These are phyloP conservation scores for Colletotrichum zoysiae DNA, from an alignment of 2,329 filamentous ascomycete genomes.

Conservation along the genomic window DNA sequence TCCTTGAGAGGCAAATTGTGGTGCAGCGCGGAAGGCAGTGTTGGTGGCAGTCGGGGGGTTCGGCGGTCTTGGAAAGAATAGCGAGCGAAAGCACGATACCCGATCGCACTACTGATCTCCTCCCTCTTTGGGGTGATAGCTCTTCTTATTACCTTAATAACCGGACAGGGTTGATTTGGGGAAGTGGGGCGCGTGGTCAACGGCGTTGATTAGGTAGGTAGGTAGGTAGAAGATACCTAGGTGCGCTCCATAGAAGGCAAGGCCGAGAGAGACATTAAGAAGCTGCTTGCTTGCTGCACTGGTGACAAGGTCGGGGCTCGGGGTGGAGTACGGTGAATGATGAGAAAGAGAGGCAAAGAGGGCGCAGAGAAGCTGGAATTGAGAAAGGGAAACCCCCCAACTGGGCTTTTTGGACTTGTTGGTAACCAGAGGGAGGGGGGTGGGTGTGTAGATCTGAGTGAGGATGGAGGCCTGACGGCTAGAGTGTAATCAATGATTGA, in stretches of 20 bases:
- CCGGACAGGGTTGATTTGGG: constrained; percentile 41
- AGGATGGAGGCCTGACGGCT: constrained; percentile 7
- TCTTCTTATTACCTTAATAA: constrained; percentile 40
- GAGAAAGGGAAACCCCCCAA: constrained; percentile 12
- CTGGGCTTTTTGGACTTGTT: constrained; percentile 10
- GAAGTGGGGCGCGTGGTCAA: constrained; percentile 40
- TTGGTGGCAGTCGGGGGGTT: constrained; percentile 10
- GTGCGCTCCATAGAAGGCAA: constrained; percentile 7
- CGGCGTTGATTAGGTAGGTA: constrained; percentile 12
- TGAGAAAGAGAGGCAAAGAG: constrained; percentile 18
- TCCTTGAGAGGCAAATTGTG: constrained; percentile 2
- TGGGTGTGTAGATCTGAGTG: constrained; percentile 11
- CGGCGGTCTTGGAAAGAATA: constrained; percentile 19
- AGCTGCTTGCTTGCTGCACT: neutral
- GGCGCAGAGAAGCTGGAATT: constrained; percentile 6
- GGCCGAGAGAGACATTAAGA: constrained; percentile 3
- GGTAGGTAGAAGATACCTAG: constrained; percentile 1
- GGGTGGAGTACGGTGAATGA: constrained; percentile 6
- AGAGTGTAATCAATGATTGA: neutral
- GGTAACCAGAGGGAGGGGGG: neutral
- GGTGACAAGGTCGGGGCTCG: neutral
- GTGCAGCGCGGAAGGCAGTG: constrained; percentile 9
- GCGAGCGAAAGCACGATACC: constrained; percentile 30
- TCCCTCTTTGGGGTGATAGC: constrained; percentile 40
- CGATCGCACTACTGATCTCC: constrained; percentile 24